Base-by-base conservation (phyloP, 2,329 filamentous ascomycete species). In the Arthrocladium fulminans region DNA sequence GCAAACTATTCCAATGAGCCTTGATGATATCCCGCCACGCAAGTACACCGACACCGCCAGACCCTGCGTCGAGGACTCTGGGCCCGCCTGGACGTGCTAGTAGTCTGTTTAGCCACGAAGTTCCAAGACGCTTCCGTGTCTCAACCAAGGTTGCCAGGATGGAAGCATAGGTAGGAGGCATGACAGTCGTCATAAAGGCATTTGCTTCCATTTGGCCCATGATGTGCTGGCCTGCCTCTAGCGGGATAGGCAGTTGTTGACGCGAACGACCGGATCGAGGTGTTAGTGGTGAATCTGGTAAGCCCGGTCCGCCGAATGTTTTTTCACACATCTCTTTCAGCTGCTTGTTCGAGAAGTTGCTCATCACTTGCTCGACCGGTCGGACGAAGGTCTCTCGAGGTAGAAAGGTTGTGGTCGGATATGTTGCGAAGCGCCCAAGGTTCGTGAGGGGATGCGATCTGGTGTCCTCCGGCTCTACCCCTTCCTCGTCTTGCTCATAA, bases 1-100 rank as follows among this genome's bases (percentile, higher is more conserved):
- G 76, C 67, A 89, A 76, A 1, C 83, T 62, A 46, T 85, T 80
- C 83, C 86, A 94, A 62, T 97, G 89, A 0, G 89, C 84, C 53
- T 81, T 74, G 12, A 94, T 59, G 8, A 97, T 73, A 56, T 90
- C 82, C 56, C 79, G 70, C 71, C 79, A 81, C 22, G 80, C 80
- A 9, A 82, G 58, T 6, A 82, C 69, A 44, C 75, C 79, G 25
- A 78, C 79, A 51, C 80, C 80, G 45, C 73, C 79, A 39, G 75
- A 75, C 13, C 79, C 78, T 46, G 76, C 79, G 63, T 83, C 80
- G 30, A 83, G 67, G 9, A 83, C 70, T 47, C 71, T 68, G 5
- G 78, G 71, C 0, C 80, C 77, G 3, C 72, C 76, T 50, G 75
- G 71, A 61, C 78, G 77, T 35, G 64, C 63, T 6, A 81, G 67